phyloP scores from a whole-genome alignment of 371 early-diverging fungal species.

The Fennellomyces sp. region DNA sequence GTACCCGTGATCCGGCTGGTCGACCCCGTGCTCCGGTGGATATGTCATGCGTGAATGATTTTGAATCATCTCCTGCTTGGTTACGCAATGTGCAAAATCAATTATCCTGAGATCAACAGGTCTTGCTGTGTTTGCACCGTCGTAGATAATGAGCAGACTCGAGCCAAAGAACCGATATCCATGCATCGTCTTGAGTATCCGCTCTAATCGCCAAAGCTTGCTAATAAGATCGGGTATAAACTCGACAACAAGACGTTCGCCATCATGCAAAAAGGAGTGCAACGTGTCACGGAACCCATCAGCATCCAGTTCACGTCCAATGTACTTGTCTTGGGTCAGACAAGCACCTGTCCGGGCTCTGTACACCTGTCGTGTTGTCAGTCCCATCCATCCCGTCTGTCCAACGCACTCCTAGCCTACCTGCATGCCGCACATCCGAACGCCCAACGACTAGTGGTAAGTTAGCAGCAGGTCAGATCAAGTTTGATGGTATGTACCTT shows the following conservation, averaged over 20 bases:
- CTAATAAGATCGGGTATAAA: conserved; percentile 78
- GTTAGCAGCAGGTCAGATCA: no score
- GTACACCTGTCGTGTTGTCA: conserved; percentile 59
- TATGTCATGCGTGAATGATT: conserved; percentile 34
- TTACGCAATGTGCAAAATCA: conserved; percentile 87
- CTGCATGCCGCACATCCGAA: conserved; percentile 97
- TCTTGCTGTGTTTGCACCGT: conserved; percentile 13
- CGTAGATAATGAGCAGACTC: conserved; percentile 65
- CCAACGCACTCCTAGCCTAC: conserved; percentile 34
- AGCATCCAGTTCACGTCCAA: conserved; percentile 79
- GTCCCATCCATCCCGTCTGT: background rate
- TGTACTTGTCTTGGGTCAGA: conserved; percentile 89
- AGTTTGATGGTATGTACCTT: no score
- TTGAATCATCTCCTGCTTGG: conserved; percentile 19
- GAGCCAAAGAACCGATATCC: conserved; percentile 90
- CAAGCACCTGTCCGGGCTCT: conserved; percentile 61
- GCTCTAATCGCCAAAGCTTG: conserved; percentile 69
- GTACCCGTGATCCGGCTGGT: conserved; percentile 71
- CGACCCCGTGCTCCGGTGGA: conserved; percentile 63
- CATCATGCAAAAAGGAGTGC: conserved; percentile 78
- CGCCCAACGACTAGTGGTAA: conserved; percentile 84
- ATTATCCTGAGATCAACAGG: conserved; percentile 79
- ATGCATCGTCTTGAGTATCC: conserved; percentile 68
- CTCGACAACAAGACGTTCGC: conserved; percentile 59
- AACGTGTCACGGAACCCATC: conserved; percentile 77